Conservation (phyloP, 2,329 filamentous ascomycete species). For the Hymenoscyphus fructigenus region DNA sequence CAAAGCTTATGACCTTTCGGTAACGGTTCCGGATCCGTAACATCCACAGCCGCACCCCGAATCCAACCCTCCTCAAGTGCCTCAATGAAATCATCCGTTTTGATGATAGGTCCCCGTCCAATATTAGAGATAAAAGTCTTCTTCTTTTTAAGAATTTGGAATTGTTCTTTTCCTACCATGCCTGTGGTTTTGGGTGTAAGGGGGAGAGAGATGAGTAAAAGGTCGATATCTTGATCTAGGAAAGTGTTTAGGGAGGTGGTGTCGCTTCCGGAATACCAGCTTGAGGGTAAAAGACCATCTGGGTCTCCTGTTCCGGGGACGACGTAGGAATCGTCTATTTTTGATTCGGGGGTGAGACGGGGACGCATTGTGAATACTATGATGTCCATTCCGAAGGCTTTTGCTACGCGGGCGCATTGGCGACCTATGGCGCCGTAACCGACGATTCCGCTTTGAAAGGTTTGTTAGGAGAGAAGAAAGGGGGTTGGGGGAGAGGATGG, state of each 20-base stretch:
- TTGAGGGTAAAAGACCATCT: slow-evolving; percentile 47
- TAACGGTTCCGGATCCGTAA: slow-evolving; percentile 77
- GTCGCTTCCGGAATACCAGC: slow-evolving; percentile 50
- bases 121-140: slow-evolving; percentile 64
- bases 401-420: slow-evolving; percentile 55
- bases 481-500: not conserved
- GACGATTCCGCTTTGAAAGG: slow-evolving; percentile 30
- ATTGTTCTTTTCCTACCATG: slow-evolving; percentile 52
- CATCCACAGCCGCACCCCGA: slow-evolving; percentile 70
- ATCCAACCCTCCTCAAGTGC: slow-evolving; percentile 48
- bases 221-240: slow-evolving; percentile 50
- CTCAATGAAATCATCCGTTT: slow-evolving; percentile 54
- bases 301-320: slow-evolving; percentile 63
- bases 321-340: slow-evolving; percentile 63
- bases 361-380: slow-evolving; percentile 73
- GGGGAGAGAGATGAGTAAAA: slow-evolving; percentile 52
- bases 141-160: slow-evolving; percentile 45
- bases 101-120: slow-evolving; percentile 57
- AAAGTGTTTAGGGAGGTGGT: slow-evolving; percentile 50
- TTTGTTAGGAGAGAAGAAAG: not conserved
- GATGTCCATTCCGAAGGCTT: slow-evolving; percentile 68
- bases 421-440: slow-evolving; percentile 56
- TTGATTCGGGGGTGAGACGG: slow-evolving; percentile 64
- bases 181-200: slow-evolving; percentile 48
- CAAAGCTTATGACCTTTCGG: slow-evolving; percentile 68